Percentiles rank a stretch among this genome's conserved stretches.
Evolutionary conservation across 352 stramenopile genomes (phyloP).

Genomic region (Plasmopara halstedii): DNA sequence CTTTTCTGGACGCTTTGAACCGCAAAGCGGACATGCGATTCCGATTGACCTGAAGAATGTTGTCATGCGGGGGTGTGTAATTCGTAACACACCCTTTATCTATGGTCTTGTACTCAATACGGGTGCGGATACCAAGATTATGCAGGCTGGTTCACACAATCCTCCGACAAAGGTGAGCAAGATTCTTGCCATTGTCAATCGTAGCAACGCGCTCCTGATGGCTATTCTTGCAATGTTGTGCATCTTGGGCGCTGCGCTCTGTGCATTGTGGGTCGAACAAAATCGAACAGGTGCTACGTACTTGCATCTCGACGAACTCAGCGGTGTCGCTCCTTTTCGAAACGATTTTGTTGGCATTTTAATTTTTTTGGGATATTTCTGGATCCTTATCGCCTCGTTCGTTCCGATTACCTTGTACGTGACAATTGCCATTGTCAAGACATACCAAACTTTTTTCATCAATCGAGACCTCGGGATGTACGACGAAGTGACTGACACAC

Average conservation of each 20-base stretch:
- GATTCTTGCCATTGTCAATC: slow-evolving; percentile 79
- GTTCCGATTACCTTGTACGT: slow-evolving; percentile 87
- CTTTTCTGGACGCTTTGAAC: slow-evolving; percentile 74
- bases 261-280: slow-evolving; percentile 55
- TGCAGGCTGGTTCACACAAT: slow-evolving; percentile 70
- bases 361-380: slow-evolving; percentile 83
- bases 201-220: slow-evolving; percentile 70
- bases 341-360: slow-evolving; percentile 61
- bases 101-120: slow-evolving; percentile 82
- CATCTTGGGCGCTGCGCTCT: slow-evolving; percentile 58
- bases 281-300: slow-evolving; percentile 57
- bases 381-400: slow-evolving; percentile 84
- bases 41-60: slow-evolving; percentile 84
- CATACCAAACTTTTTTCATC: slow-evolving; percentile 81
- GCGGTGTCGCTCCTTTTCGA: slow-evolving; percentile 53
- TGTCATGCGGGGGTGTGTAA: slow-evolving; percentile 69
- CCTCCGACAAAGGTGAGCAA: slow-evolving; percentile 69
- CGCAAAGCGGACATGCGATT: slow-evolving; percentile 66
- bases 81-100: slow-evolving; percentile 72
- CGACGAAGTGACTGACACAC: slow-evolving; percentile 68
- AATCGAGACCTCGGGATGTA: slow-evolving; percentile 85
- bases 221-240: slow-evolving; percentile 60
- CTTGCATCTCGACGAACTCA: slow-evolving; percentile 60
- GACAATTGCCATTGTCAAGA: slow-evolving; percentile 83
- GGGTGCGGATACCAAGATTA: slow-evolving; percentile 81